Base-by-base conservation (phyloP, 805 yeast species). In the Lachancea fermentati region DNA sequence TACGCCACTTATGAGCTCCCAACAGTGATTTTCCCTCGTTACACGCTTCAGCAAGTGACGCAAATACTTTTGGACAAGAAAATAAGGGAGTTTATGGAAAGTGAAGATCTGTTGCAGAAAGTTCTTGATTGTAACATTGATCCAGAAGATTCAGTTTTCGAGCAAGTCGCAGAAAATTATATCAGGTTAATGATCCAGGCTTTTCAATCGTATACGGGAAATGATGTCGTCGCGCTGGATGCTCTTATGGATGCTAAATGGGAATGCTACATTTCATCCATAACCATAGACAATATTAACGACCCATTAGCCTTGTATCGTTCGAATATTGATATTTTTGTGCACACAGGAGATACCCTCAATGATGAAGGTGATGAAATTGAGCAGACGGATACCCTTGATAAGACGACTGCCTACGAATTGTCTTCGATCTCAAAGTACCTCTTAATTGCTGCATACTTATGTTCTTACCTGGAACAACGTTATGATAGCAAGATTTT, bases 381-480 rank as follows among this genome's bases (percentile, higher is more conserved):
- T 2, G 45, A 43, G 4, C 48, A 50, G 4, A 19, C n/a, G 2
- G 42, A 47, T 5, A 44, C 43, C 2, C 45, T 38, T 2, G 35
- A 32, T 2, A 15, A 25, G 6, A 30, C 36, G n/a, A 36, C 39
- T 12, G 48, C 60, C 1, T 60, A 69, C 37, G 81, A 79, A 47
- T 62, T 85, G 31, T 78, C 89, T 0, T 56, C 54, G 6, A 71
- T 75, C 36, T 73, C 91, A 2, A 83, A 85, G 54, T 85, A 74
- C 54, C 62, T 89, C n/a, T 61, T 88, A 12, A 72, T 87, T 24
- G 86, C 96, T 1, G 80, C 95, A 1, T 89, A 83, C 57, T 63
- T 88, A 35, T 94, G 95, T 1, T 86, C 96, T 0, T 84, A 75
- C 54, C 76, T 78, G 41, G 84, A 81, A 22, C 78, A 81, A 2